Conservation (phyloP, 257 asterid species). For the Verbena officinalis region DNA sequence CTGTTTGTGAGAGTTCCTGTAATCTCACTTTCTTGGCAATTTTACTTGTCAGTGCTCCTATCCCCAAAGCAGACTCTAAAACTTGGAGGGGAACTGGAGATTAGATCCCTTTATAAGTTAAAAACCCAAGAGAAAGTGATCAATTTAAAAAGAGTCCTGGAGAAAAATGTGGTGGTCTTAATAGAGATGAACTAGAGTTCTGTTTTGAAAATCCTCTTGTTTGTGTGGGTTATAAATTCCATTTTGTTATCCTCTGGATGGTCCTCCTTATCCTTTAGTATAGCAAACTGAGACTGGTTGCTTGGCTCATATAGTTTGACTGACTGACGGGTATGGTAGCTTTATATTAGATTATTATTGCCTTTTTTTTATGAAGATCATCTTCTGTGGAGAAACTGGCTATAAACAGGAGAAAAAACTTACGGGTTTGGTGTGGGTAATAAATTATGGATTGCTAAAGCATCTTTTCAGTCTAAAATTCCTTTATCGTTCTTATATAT, state of each 20-base stretch:
- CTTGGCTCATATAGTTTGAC: too few species aligned
- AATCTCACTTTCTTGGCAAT: not conserved
- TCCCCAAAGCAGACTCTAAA: not conserved
- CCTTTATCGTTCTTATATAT: not conserved
- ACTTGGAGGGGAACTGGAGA: not conserved
- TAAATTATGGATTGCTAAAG: not conserved
- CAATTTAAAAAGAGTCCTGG: not conserved
- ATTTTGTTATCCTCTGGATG: not conserved
- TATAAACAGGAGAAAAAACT: not conserved
- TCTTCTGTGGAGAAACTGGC: not conserved
- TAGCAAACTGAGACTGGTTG: not conserved
- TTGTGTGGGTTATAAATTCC: not conserved
- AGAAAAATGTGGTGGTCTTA: conserved; percentile 7
- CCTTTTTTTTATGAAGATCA: not conserved
- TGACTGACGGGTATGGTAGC: not conserved
- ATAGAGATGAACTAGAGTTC: not conserved
- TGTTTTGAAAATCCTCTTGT: not conserved
- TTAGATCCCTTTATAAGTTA: not conserved
- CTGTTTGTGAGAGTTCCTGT: not conserved
- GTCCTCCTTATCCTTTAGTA: not conserved
- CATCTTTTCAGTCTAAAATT: not conserved
- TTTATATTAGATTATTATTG: not conserved
- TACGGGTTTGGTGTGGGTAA: not conserved
- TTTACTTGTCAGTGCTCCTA: conserved; percentile 15
- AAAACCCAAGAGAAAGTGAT: not conserved